Percentiles rank a stretch among this genome's conserved stretches.
phyloP scores from a whole-genome alignment of 2,329 filamentous ascomycete genomes.

The Sporothrix schenckii region DNA sequence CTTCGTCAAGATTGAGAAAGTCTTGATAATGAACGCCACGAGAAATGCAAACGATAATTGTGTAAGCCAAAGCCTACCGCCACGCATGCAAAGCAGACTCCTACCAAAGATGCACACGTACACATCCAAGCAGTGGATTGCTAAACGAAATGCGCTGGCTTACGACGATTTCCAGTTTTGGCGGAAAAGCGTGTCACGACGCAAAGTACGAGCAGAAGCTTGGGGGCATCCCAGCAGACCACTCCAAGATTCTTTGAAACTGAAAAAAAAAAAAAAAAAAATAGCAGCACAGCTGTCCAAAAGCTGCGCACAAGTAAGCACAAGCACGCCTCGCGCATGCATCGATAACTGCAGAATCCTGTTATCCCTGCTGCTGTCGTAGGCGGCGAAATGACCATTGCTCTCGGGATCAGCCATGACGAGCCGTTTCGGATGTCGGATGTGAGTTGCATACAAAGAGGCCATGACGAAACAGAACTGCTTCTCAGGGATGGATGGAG shows the following conservation, averaged over 20 bases:
- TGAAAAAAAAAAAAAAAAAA: not conserved
- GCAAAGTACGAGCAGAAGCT: not conserved
- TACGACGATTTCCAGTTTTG: conserved; percentile 8
- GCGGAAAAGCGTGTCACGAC: not conserved
- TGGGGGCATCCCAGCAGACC: not conserved
- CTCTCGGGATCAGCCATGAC: not conserved
- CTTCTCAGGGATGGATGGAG: not conserved
- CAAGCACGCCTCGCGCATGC: conserved; percentile 24
- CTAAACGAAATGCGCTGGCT: not conserved
- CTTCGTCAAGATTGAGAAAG: too few species aligned
- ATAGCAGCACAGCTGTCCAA: not conserved
- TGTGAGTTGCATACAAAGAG: not conserved
- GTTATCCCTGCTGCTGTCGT: not conserved
- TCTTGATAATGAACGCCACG: too few species aligned
- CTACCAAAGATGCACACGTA: not conserved
- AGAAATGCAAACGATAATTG: not conserved
- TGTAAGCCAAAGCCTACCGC: not conserved
- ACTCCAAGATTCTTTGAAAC: too few species aligned
- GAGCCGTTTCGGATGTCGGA: not conserved
- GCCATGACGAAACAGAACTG: not conserved
- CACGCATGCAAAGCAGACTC: not conserved
- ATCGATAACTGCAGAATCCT: conserved; percentile 15
- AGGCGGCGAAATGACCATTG: too few species aligned
- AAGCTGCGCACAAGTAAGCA: conserved; percentile 8
- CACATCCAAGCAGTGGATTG: not conserved